Evolutionary conservation across 129 eudicot genomes (phyloP).

Genomic region (Cynara cardunculus): DNA sequence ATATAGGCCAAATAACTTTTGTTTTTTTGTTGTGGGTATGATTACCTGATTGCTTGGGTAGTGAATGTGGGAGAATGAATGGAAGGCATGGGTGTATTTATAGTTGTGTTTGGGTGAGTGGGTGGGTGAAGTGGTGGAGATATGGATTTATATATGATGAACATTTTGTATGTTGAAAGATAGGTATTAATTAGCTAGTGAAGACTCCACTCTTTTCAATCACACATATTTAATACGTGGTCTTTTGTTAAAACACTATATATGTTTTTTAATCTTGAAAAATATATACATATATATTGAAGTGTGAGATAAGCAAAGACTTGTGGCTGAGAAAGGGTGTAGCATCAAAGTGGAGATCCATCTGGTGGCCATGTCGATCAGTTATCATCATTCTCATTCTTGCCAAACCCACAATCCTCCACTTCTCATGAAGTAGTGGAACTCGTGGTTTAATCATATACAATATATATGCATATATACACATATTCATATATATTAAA

Average conservation of each 20-base stretch:
- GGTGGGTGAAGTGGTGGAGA: conserved; percentile 15
- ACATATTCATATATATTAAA: too few relatives aligned
- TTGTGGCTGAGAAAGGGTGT: not conserved
- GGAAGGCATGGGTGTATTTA: conserved; percentile 23
- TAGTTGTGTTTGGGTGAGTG: conserved; percentile 23
- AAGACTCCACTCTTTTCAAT: not conserved
- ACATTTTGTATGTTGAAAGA: not conserved
- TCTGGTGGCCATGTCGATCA: not conserved
- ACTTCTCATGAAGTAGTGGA: not conserved
- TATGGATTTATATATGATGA: not conserved
- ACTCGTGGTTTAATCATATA: not conserved
- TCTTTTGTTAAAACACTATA: not conserved
- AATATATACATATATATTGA: not conserved
- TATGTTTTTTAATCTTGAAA: not conserved
- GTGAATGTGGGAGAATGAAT: conserved; percentile 12
- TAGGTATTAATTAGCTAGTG: too few relatives aligned
- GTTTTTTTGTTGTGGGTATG: not conserved
- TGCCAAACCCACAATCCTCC: not conserved
- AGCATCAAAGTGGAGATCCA: not conserved
- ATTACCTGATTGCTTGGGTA: not conserved
- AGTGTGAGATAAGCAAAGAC: not conserved
- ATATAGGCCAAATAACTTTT: not conserved
- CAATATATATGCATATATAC: too few relatives aligned
- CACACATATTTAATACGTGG: not conserved
- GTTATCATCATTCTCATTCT: not conserved